Base-by-base conservation (phyloP, 2,329 filamentous ascomycete species). In the Pleurostoma richardsiae region DNA sequence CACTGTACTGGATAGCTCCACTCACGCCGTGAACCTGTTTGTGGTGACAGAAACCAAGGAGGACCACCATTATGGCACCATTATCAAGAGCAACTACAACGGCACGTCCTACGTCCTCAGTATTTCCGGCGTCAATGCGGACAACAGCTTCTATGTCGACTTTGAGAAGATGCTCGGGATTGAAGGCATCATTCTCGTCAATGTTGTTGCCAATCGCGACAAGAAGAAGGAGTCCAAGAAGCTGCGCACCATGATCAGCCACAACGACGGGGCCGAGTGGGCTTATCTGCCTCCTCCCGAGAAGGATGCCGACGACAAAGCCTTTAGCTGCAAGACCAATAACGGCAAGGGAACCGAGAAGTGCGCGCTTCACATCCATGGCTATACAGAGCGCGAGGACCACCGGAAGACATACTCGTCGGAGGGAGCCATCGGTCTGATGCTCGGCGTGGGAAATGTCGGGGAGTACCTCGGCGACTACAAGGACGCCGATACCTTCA, bases 21-120 rank as follows among this genome's bases (percentile, higher is more conserved):
- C 90, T 1, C 92, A 97, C 65, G 88, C 94, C 1, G 79, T 99
- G 49, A 97, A 97, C 68, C 70, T 99, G 48, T 95, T 97, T 60
- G 92, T 97, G 41, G 90, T 87, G 1, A 88, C 89, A 39, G 85
- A 87, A 57, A 78, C 77, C 39, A 71, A 72, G 4, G 63, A 73
- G 43, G 85, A 82, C 19, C 80, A 79, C 43, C 80, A 86, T 49
- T 90, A 88, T 57, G 94, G 94, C 36, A 86, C 86, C 28, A 89
- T 99, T 56, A 82, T 99, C 67, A 99, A 97, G 79, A 96, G 90
- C 61, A 99, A 99, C 71, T 96, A 90, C 58, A 97, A 99, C 61
- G 94, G 94, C 45, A 99, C 94, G 1, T 94, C 88, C 2, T 99
- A 96, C 59, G 88, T 96, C 10, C 72, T 95, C 53, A 95, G 88